Base-by-base conservation (phyloP, 352 stramenopile species). In the Pythium scleroteichum region DNA sequence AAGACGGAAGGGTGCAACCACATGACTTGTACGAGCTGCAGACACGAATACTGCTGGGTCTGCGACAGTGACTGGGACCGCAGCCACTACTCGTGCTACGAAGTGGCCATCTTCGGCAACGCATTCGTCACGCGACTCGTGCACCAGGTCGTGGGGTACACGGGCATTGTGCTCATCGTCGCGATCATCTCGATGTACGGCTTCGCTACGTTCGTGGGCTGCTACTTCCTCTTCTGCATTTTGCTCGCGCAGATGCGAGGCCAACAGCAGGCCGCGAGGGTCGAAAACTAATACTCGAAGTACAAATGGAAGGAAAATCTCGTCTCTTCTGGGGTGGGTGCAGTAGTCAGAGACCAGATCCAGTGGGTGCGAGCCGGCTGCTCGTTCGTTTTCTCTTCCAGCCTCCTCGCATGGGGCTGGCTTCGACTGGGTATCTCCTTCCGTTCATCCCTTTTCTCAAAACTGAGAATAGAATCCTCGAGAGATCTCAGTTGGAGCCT, bases 1-100 rank as follows among this genome's bases (percentile, higher is more conserved):
- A 91, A 89, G 68, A 83, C 71, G 38, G 82, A 91, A 57, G 81
- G 81, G 14, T 82, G 74, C 62, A 88, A 88, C 53, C 81, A 91
- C 69, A 91, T 91, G 71, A 88, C 72, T 24, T 90, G 81, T 59
- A 73, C 75, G n/a, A 64, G 71, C 35, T 90, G 81, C 33, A 77
- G 73, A 7, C 73, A 76, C 45, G 65, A 90, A 57, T 91, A 83
- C 55, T 91, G 82, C 61, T 91, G 82, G 82, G 71, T 88, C 8
- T 92, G 82, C 39, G 78, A 79, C 22, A 73, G 60, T 22, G 41
- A 27, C 16, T 92, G 79, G 82, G 69, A 83, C 42, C 59, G 73
- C 0, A 86, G 75, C 50, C 81, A 90, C 51, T 90, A 90, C 60
- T 70, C 76, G 48, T 90, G 81, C 59, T 87, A 88, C 62, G 78